Percentiles rank a stretch among this genome's conserved stretches.
These are phyloP conservation scores for Epicoccum nigrum DNA, from an alignment of 2,329 filamentous ascomycete species.

Conservation along the genomic window DNA sequence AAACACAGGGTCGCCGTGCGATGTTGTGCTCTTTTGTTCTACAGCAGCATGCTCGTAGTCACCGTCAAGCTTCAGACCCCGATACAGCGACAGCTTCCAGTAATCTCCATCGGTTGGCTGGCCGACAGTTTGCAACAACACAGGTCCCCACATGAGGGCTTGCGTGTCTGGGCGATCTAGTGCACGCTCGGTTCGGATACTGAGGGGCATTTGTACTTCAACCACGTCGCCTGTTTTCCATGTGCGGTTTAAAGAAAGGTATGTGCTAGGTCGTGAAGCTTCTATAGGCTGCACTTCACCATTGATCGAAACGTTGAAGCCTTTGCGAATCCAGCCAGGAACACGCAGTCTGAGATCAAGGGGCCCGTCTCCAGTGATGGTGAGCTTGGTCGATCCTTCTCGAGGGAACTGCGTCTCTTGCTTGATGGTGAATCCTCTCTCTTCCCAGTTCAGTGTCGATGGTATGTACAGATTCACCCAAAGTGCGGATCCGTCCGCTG, in stretches of 20 bases:
- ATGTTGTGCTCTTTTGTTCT: background rate
- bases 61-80: background rate
- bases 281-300: background rate
- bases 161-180: constrained; percentile 2
- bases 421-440: background rate
- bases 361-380: background rate
- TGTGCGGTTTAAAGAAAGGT: background rate
- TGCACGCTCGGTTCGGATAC: background rate
- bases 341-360: constrained; percentile 1
- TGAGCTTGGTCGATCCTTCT: background rate
- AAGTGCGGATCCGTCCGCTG: background rate
- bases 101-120: background rate
- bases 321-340: background rate
- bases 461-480: constrained; percentile 6
- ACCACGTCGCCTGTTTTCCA: background rate
- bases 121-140: background rate
- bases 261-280: background rate
- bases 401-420: constrained; percentile 1
- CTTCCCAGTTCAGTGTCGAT: background rate
- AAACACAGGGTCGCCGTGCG: background rate
- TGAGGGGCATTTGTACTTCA: constrained; percentile 2
- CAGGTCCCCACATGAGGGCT: constrained; percentile 4
- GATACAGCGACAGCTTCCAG: constrained; percentile 3
- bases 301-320: constrained; percentile 2
- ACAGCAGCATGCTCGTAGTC: background rate